A percentile compares a stretch with the other conserved stretches of the same genome.
These are phyloP conservation scores for Scutellaria baicalensis DNA, from an alignment of 257 asterid species.

Conservation along the genomic window DNA sequence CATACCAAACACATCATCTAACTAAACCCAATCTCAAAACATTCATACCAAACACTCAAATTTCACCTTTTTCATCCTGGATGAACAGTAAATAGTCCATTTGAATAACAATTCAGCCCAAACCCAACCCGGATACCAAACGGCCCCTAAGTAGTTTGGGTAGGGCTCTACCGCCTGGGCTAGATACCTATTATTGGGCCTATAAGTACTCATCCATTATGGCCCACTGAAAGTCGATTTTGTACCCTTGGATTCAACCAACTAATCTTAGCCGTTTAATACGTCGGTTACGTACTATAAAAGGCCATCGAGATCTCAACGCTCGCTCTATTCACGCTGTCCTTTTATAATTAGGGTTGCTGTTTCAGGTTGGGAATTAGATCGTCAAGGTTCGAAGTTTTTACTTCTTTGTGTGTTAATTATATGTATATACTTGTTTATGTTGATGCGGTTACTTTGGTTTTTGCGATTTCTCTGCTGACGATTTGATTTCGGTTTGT, in stretches of 20 bases:
- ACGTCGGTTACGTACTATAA: conserved; percentile 19
- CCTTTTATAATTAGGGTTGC: conserved; percentile 32
- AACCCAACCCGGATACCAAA: no score
- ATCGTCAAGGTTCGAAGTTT: conserved; percentile 13
- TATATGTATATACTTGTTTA: background rate
- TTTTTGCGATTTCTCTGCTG: background rate
- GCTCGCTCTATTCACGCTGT: background rate
- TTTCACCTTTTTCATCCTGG: no score
- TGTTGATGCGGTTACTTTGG: background rate
- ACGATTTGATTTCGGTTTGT: background rate
- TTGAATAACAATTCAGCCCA: no score
- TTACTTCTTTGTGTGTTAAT: background rate
- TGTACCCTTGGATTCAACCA: conserved; percentile 20
- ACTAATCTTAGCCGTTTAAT: conserved; percentile 23
- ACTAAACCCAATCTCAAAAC: no score
- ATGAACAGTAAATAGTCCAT: no score
- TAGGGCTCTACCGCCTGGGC: background rate
- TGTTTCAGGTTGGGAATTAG: conserved; percentile 11
- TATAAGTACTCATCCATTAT: background rate
- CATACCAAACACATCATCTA: no score
- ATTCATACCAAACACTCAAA: no score
- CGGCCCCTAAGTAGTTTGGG: no score
- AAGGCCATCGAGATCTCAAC: background rate
- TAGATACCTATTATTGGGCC: background rate
- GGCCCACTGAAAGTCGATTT: conserved; percentile 4